Percentiles rank a stretch among this genome's conserved stretches.
These are phyloP conservation scores for Neurospora sp. DNA, from an alignment of 495 filamentous ascomycete species.

Conservation along the genomic window DNA sequence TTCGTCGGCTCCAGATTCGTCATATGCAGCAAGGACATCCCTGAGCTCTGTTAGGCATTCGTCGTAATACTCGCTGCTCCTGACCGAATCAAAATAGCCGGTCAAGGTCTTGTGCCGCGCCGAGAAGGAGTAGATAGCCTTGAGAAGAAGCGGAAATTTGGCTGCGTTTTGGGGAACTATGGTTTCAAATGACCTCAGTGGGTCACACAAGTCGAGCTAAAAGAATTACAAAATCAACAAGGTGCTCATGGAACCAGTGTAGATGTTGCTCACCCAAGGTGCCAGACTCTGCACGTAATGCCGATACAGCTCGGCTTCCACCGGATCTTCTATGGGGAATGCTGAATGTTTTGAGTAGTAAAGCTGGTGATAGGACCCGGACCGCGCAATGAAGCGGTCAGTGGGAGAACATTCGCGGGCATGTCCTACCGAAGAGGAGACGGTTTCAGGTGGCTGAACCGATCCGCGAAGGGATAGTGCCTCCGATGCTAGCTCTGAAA, in stretches of 20 bases:
- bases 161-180: conserved; percentile 42
- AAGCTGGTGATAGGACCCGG: neutral
- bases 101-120: conserved; percentile 45
- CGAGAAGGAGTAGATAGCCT: conserved; percentile 50
- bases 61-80: conserved; percentile 39
- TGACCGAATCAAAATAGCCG: conserved; percentile 31
- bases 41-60: conserved; percentile 43
- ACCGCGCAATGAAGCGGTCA: conserved; percentile 9
- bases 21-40: conserved; percentile 33
- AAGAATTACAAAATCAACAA: neutral
- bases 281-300: conserved; percentile 41
- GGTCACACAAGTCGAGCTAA: conserved; percentile 50
- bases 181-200: conserved; percentile 41
- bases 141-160: conserved; percentile 41
- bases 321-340: conserved; percentile 27
- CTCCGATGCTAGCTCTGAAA: neutral
- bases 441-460: neutral
- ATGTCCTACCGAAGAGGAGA: neutral
- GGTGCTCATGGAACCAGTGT: neutral
- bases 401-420: conserved; percentile 2
- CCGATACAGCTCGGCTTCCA: conserved; percentile 33
- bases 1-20: conserved; percentile 45
- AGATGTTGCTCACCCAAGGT: conserved; percentile 31
- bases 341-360: neutral
- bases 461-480: neutral